Percentiles rank a stretch among this genome's conserved stretches.
phyloP scores from a whole-genome alignment of 257 asterid species.

The Primulina huaijiensis region DNA sequence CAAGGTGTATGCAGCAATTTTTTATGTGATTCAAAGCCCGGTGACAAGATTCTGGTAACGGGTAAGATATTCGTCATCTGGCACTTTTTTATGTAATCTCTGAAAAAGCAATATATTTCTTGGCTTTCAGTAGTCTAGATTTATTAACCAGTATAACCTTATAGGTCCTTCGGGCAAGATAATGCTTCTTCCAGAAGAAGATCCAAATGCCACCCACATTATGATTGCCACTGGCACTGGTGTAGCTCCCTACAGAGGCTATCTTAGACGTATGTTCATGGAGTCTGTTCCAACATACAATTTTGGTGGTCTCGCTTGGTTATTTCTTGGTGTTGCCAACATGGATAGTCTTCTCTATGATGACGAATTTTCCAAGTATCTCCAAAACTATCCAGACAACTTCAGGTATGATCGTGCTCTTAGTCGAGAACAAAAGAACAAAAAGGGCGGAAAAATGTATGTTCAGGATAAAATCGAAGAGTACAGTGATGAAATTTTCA shows the following conservation, averaged over 20 bases:
- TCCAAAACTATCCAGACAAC: constrained; percentile 62
- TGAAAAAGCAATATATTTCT: too few species aligned
- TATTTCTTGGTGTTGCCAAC: constrained; percentile 97
- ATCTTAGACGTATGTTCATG: constrained; percentile 97
- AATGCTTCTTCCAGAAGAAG: constrained; percentile 92
- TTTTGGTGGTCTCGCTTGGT: constrained; percentile 93
- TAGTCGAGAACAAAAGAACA: constrained; percentile 90
- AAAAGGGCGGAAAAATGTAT: constrained; percentile 88
- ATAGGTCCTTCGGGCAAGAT: constrained; percentile 96
- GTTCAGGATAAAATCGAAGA: constrained; percentile 97
- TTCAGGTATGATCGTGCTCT: constrained; percentile 86
- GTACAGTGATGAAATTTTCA: constrained; percentile 87
- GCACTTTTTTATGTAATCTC: not conserved
- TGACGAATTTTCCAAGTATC: constrained; percentile 78
- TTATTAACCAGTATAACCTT: not conserved
- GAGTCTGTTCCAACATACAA: constrained; percentile 72
- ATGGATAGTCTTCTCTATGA: constrained; percentile 82
- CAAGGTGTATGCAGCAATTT: constrained; percentile 91
- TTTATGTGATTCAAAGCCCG: constrained; percentile 81
- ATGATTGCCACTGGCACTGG: constrained; percentile 99
- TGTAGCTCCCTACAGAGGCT: constrained; percentile 89
- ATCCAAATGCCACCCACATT: constrained; percentile 87
- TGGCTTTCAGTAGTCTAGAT: not conserved
- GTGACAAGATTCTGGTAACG: constrained; percentile 85
- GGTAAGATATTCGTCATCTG: constrained; percentile 38